These are phyloP conservation scores for Hansenula sp. DNA, from an alignment of 1,139 yeast species.

Conservation along the genomic window DNA sequence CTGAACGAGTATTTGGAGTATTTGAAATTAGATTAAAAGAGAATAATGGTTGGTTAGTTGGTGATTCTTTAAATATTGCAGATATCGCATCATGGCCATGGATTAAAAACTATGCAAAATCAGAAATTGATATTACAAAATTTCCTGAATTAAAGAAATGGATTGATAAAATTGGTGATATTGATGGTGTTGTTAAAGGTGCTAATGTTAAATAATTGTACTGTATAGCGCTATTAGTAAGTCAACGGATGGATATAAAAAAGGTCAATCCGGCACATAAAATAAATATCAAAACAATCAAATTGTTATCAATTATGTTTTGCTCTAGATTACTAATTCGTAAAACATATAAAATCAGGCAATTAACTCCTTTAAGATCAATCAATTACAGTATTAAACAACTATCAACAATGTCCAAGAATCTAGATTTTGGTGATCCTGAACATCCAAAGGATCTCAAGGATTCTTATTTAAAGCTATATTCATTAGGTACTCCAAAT, in stretches of 20 bases:
- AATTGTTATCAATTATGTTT: too few relatives aligned
- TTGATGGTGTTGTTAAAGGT: slow-evolving; percentile 37
- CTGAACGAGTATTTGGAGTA: slow-evolving; percentile 45
- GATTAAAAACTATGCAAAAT: slow-evolving; percentile 17
- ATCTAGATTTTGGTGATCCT: background rate
- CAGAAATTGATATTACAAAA: slow-evolving; percentile 16
- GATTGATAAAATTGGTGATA: slow-evolving; percentile 30
- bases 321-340: too few relatives aligned
- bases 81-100: slow-evolving; percentile 40
- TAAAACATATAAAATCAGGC: too few relatives aligned
- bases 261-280: too few relatives aligned
- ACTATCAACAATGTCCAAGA: background rate
- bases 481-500: slow-evolving; percentile 47
- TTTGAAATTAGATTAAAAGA: slow-evolving; percentile 39
- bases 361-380: too few relatives aligned
- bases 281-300: too few relatives aligned
- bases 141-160: slow-evolving; percentile 40
- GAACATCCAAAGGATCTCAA: slow-evolving; percentile 8
- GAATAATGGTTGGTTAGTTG: slow-evolving; percentile 46
- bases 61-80: slow-evolving; percentile 46
- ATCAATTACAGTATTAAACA: too few relatives aligned
- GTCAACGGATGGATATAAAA: too few relatives aligned
- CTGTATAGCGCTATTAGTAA: too few relatives aligned
- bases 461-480: slow-evolving; percentile 35
- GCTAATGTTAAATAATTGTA: background rate